Evolutionary conservation across 495 filamentous ascomycete species (phyloP).

Genomic region (Friedmanniomyces endolithicus): DNA sequence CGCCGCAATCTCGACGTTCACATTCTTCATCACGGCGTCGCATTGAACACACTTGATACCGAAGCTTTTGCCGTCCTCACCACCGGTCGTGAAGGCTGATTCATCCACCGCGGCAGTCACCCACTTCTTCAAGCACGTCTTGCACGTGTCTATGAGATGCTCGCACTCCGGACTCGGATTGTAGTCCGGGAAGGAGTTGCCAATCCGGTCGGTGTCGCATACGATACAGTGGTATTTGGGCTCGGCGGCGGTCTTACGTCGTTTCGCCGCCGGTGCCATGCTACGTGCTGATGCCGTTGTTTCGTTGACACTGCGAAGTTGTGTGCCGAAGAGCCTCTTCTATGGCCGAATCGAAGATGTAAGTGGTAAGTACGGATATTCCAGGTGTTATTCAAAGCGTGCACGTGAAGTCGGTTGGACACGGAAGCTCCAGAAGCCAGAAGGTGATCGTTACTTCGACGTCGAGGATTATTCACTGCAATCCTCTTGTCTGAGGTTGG

Average conservation of each 20-base stretch:
- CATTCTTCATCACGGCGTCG: conserved; percentile 7
- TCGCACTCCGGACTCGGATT: conserved; percentile 13
- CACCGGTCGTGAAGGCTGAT: background rate
- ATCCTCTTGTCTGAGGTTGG: background rate
- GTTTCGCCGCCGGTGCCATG: conserved; percentile 8
- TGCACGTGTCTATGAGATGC: conserved; percentile 17
- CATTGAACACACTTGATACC: conserved; percentile 15
- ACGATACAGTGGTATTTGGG: conserved; percentile 3
- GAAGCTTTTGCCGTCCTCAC: conserved; percentile 4
- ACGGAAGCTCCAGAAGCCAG: no score
- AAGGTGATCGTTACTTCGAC: background rate
- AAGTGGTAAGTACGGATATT: background rate
- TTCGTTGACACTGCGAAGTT: background rate
- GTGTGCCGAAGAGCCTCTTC: background rate
- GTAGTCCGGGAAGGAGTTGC: conserved; percentile 9
- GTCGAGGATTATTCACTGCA: background rate
- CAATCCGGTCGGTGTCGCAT: background rate
- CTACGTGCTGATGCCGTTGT: background rate
- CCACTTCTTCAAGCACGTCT: conserved; percentile 13
- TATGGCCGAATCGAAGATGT: background rate
- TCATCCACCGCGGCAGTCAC: background rate
- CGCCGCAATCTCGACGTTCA: conserved; percentile 3
- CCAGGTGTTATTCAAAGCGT: no score
- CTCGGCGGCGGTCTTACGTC: conserved; percentile 2
- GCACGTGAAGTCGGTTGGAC: background rate